Base-by-base conservation (phyloP, 768 basidiomycete species). In the Kwoniella botswanensis region DNA sequence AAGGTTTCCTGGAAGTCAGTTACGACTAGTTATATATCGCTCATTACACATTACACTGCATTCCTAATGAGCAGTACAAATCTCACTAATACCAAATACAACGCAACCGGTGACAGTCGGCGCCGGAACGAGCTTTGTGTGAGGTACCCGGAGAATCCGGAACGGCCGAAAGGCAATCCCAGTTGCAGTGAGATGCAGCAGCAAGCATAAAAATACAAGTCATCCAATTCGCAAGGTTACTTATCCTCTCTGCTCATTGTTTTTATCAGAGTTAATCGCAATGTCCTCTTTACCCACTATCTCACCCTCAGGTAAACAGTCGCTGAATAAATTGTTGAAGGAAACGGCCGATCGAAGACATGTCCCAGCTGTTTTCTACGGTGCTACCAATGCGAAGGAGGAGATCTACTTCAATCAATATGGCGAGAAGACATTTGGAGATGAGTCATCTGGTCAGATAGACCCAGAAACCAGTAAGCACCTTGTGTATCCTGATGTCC, bases 301-400 rank as follows among this genome's bases (percentile, higher is more conserved):
- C 13, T 52, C 22, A 9, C 18, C 55, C 4, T 13, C 7, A 21
- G 67, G 67, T 12, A 60, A 58, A 42, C 24, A 50, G 54, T 53
- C 61, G 18, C 50, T 78, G 13, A 67, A 75, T 29, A 63, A 70
- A 29, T 50, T 70, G 2, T 69, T 79, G 5, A 68, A 73, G 24
- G 67, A 73, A 24, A 71, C 71, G 4, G 74, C 74, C 7, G 68
- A 68, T 29, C 41, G 54, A 24, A 44, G 68, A 15, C 57, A 70
- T 4, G 63, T 74, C 29, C 77, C 77, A 26, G 67, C 71, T 13
- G 53, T 76, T 11, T 77, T 77, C 50, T 73, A 61, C 53, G 71
- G 70, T 9, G 76, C 73, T 3, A 73, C 72, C 60, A 79, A 76
- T 57, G 74, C 78, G 24, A 67, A 79, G 53, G 76, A 79, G 58